Evolutionary conservation across 805 yeast species (phyloP), one percentile per base, ranked within the genome.

Genomic region (Metschnikowia vanudenii): DNA sequence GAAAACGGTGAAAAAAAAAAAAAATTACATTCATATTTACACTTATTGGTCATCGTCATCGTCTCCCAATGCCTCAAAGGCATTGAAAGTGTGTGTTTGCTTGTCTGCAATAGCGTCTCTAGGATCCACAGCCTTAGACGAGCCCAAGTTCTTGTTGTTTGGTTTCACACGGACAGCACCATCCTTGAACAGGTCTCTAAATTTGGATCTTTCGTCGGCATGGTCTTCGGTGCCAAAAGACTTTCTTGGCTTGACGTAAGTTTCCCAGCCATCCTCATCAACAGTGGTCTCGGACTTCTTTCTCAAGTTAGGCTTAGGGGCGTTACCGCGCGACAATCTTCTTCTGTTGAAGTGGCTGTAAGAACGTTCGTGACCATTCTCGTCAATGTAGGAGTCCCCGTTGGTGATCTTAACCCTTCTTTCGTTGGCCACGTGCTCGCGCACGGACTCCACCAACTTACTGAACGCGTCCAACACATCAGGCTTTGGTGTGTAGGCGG

Each of bases 261-360:
- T 84, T 47, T 85, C 85, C 92, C 94, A 87, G 38, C 95, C 95
- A 52, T 87, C 92, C 47, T 82, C 85, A 61, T 86, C 95, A 30
- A 84, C 78, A 49, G 71, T 75, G 48, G 73, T 70, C 46, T 73
- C 71, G 47, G 76, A 71, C 67, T 78, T 77, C 61, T 78, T 82
- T 61, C 83, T 77, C 59, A 83, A 74, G 57, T 74, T 75, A 45
- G 85, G 85, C 55, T 62, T 65, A 28, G 55, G 36, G 40, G 56
- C 53, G 37, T 46, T 45, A 4, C 68, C 59, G 49, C 71, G 68
- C 12, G 88, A 82, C 52, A 80, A 78, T 74, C 89, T 81, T 71
- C 90, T 78, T 61, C 82, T 73, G 62, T 71, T 71, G 66, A 74
- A 68, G 55, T 70, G 75, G 48, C 57, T 65, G 62, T 73, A 73